A percentile compares a stretch with the other conserved stretches of the same genome.
These are phyloP conservation scores for Moricandia moricandioides DNA, from an alignment of 345 rosid genomes.

Conservation along the genomic window DNA sequence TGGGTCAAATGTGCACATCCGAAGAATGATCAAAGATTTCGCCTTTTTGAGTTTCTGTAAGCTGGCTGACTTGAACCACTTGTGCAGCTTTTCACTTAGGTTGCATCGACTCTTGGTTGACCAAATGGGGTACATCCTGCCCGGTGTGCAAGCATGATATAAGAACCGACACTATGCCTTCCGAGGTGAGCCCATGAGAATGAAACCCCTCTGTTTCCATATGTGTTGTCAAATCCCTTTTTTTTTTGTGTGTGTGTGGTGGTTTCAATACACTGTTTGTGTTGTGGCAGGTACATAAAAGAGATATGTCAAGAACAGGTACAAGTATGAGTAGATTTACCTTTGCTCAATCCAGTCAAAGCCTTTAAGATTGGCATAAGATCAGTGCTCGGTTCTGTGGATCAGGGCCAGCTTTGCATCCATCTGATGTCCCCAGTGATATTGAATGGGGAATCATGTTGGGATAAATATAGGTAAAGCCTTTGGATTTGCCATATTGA, in stretches of 20 bases:
- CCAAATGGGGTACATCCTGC: slow-evolving; percentile 71
- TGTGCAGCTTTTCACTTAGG: slow-evolving; percentile 66
- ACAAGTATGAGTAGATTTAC: slow-evolving; percentile 20
- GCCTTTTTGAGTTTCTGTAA: too few species aligned
- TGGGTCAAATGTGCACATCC: too few species aligned
- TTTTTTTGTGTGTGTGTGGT: background rate
- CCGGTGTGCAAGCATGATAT: slow-evolving; percentile 82
- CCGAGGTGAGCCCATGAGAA: slow-evolving; percentile 42
- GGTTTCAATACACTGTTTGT: background rate
- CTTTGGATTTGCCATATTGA: background rate
- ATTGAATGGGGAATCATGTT: slow-evolving; percentile 1
- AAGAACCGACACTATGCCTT: slow-evolving; percentile 36
- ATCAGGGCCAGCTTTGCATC: slow-evolving; percentile 18
- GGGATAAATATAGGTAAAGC: slow-evolving; percentile 3
- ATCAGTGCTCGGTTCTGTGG: slow-evolving; percentile 15
- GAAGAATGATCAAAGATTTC: too few species aligned
- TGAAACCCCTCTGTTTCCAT: slow-evolving; percentile 1
- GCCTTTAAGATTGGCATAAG: slow-evolving; percentile 19
- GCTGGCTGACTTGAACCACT: background rate
- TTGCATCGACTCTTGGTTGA: slow-evolving; percentile 75
- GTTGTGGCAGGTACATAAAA: slow-evolving; percentile 27
- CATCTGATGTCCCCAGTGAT: slow-evolving; percentile 14
- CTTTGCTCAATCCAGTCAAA: slow-evolving; percentile 26
- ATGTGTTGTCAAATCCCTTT: background rate
- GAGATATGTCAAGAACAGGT: background rate